phyloP scores from a whole-genome alignment of 2,329 filamentous ascomycete species.

The Arthrinium phaeospermum region DNA sequence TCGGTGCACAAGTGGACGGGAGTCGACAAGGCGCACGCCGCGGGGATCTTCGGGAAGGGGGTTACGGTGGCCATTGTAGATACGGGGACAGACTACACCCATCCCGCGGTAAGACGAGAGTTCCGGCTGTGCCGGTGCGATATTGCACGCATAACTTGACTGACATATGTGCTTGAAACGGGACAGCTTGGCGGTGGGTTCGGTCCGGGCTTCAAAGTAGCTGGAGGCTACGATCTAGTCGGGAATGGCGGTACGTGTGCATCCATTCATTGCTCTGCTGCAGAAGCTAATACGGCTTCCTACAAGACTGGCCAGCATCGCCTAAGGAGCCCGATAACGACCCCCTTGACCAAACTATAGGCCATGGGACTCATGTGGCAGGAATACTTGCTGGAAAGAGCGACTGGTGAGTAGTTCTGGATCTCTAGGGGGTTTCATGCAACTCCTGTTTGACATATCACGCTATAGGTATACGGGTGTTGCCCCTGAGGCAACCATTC shows the following conservation, averaged over 20 bases:
- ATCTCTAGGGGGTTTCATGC: no score
- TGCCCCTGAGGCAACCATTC: slow-evolving; percentile 32
- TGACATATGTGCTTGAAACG: background rate
- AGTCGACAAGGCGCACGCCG: slow-evolving; percentile 18
- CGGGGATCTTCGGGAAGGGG: slow-evolving; percentile 16
- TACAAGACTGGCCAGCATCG: slow-evolving; percentile 15
- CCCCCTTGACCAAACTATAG: slow-evolving; percentile 28
- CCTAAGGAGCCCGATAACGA: slow-evolving; percentile 24
- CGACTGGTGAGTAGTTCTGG: slow-evolving; percentile 15
- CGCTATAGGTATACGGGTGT: slow-evolving; percentile 30
- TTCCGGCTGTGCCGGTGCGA: background rate
- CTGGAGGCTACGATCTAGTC: slow-evolving; percentile 18
- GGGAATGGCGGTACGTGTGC: slow-evolving; percentile 22
- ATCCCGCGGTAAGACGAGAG: slow-evolving; percentile 4
- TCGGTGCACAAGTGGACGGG: slow-evolving; percentile 18
- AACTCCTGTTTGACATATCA: background rate
- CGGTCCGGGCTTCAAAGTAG: slow-evolving; percentile 16
- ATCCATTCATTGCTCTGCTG: background rate
- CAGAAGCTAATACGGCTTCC: background rate
- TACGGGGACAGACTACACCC: slow-evolving; percentile 16
- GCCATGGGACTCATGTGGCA: slow-evolving; percentile 35
- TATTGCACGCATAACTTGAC: no score
- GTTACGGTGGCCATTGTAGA: slow-evolving; percentile 19
- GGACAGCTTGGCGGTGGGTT: slow-evolving; percentile 17
- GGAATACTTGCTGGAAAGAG: slow-evolving; percentile 36